A percentile compares a stretch with the other conserved stretches of the same genome.
phyloP scores from a whole-genome alignment of 495 filamentous ascomycete genomes.

The Hamigera avellanea region DNA sequence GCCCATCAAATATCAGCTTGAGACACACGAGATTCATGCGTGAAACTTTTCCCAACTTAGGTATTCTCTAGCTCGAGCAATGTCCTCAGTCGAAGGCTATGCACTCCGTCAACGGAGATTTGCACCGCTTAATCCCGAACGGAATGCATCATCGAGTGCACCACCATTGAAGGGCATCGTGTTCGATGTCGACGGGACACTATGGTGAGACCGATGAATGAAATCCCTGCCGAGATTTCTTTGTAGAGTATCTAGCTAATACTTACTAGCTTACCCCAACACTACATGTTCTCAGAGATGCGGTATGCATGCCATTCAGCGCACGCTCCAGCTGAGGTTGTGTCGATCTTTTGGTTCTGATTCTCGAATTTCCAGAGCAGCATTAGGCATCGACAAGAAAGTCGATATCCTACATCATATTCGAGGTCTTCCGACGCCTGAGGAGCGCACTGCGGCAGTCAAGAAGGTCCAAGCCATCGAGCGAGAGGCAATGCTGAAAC shows the following conservation, averaged over 20 bases:
- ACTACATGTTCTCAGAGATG: conserved; percentile 90
- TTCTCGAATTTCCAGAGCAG: conserved; percentile 24
- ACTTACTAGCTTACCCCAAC: conserved; percentile 62
- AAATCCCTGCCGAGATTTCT: too few species aligned
- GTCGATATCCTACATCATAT: conserved; percentile 85
- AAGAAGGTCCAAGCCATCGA: conserved; percentile 69
- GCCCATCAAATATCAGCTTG: too few species aligned
- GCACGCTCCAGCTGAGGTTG: too few species aligned
- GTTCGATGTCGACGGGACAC: conserved; percentile 91
- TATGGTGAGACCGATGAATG: conserved; percentile 63
- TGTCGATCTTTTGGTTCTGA: background rate
- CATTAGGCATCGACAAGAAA: conserved; percentile 53
- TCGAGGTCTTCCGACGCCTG: conserved; percentile 50
- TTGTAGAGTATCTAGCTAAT: background rate
- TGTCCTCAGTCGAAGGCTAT: conserved; percentile 18
- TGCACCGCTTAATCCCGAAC: conserved; percentile 39
- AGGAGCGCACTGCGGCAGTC: conserved; percentile 52
- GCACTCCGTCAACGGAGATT: conserved; percentile 35
- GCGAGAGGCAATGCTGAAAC: conserved; percentile 60
- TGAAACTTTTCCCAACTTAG: too few species aligned
- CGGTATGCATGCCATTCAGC: conserved; percentile 32
- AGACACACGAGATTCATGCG: too few species aligned
- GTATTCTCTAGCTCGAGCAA: conserved; percentile 8
- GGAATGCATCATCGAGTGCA: conserved; percentile 15
- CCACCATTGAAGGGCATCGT: conserved; percentile 69